These are phyloP conservation scores for Sanghuangporus weigelae DNA, from an alignment of 1,284 basidiomycete genomes.

Conservation along the genomic window DNA sequence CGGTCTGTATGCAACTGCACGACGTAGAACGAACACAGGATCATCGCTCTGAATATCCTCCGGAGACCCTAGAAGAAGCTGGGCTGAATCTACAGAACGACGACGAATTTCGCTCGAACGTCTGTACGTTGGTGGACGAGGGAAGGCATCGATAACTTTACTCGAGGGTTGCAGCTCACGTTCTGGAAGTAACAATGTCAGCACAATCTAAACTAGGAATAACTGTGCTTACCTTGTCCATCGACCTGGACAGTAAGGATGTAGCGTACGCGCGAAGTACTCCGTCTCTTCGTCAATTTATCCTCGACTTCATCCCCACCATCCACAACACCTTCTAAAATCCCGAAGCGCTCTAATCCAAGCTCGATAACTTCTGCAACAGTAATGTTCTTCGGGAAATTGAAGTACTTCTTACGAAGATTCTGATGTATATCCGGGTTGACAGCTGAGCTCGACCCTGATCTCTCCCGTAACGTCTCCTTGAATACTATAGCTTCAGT, in stretches of 20 bases:
- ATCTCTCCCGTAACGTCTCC: conserved; percentile 53
- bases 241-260: conserved; percentile 57
- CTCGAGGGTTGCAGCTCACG: conserved; percentile 70
- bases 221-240: conserved; percentile 49
- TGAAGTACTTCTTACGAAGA: conserved; percentile 70
- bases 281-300: conserved; percentile 77
- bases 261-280: conserved; percentile 77
- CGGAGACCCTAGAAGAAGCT: conserved; percentile 55
- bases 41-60: conserved; percentile 81
- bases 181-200: conserved; percentile 44
- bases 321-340: conserved; percentile 92
- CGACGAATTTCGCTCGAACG: conserved; percentile 65
- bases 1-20: conserved; percentile 65
- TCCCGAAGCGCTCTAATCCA: conserved; percentile 88
- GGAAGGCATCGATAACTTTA: conserved; percentile 81
- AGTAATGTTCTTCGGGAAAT: conserved; percentile 89
- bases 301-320: conserved; percentile 97
- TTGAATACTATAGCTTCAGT: conserved; percentile 89
- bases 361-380: conserved; percentile 95
- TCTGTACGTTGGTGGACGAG: conserved; percentile 67
- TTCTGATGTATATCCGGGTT: conserved; percentile 53
- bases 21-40: conserved; percentile 84
- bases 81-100: conserved; percentile 81
- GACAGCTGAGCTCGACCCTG: conserved; percentile 35
- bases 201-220: conserved; percentile 8